phyloP scores from a whole-genome alignment of 208 protist genomes.

The Porcisia deanei region DNA sequence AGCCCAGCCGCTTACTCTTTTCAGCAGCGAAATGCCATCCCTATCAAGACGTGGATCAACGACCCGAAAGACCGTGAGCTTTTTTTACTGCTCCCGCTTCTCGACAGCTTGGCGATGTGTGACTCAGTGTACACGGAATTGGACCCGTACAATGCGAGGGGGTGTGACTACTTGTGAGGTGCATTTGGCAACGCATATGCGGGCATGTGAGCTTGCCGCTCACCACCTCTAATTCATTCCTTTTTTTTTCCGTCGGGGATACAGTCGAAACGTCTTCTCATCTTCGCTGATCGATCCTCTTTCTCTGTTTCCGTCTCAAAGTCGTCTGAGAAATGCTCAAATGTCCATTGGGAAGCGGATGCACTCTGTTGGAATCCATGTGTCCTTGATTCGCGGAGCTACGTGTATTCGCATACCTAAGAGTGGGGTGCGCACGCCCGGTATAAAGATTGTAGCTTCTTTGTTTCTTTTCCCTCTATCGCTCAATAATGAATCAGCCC shows the following conservation, averaged over 20 bases:
- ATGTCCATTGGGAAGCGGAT: not conserved
- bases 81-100: slow-evolving; percentile 45
- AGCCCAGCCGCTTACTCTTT: slow-evolving; percentile 64
- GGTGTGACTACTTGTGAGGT: slow-evolving; percentile 19
- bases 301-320: too few relatives aligned
- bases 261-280: not conserved
- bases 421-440: not conserved
- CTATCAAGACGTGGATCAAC: slow-evolving; percentile 64
- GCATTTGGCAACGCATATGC: not conserved
- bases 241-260: not conserved
- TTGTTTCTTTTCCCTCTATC: not conserved
- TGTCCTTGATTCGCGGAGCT: not conserved
- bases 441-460: not conserved
- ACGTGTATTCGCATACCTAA: not conserved
- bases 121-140: slow-evolving; percentile 55
- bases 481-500: not conserved
- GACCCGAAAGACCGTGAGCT: slow-evolving; percentile 55
- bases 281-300: not conserved
- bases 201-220: too few relatives aligned
- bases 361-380: not conserved
- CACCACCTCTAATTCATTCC: not conserved
- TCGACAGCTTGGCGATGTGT: slow-evolving; percentile 40
- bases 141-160: slow-evolving; percentile 46
- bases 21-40: slow-evolving; percentile 74
- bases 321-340: too few relatives aligned